These are phyloP conservation scores for Epichloe gansuensis DNA, from an alignment of 2,329 filamentous ascomycete species.

Conservation along the genomic window DNA sequence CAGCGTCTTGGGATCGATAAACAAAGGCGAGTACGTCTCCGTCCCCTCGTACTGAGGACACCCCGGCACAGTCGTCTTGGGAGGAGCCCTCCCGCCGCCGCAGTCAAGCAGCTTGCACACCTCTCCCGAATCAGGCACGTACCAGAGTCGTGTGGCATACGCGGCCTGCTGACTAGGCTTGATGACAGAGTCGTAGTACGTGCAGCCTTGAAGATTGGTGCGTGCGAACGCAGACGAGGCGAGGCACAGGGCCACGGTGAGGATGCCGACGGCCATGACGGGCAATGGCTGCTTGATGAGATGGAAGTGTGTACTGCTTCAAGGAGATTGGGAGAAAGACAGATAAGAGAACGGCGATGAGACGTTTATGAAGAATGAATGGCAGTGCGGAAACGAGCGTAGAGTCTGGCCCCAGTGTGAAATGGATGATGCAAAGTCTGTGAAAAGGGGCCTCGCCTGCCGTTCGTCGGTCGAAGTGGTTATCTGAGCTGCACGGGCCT, in stretches of 20 bases:
- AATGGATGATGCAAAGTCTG: not conserved
- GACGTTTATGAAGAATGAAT: too few species aligned
- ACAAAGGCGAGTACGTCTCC: conserved; percentile 39
- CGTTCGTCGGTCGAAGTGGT: not conserved
- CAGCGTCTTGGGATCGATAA: conserved; percentile 25
- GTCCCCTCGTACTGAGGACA: conserved; percentile 45
- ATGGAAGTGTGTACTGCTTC: too few species aligned
- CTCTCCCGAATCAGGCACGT: conserved; percentile 48
- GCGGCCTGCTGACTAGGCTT: conserved; percentile 15
- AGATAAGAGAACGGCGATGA: too few species aligned
- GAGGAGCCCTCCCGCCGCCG: conserved; percentile 52
- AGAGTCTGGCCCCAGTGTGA: too few species aligned
- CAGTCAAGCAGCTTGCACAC: conserved; percentile 54
- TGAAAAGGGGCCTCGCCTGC: not conserved
- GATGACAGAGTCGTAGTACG: conserved; percentile 23
- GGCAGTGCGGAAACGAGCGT: too few species aligned
- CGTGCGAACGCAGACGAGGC: conserved; percentile 25
- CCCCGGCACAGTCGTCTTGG: conserved; percentile 50
- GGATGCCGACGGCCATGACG: conserved; percentile 15
- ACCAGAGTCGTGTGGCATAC: conserved; percentile 42
- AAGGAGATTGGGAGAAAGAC: too few species aligned
- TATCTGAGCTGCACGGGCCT: not conserved
- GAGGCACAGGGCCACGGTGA: conserved; percentile 17
- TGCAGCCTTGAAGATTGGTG: conserved; percentile 36
- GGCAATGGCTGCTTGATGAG: not conserved